These are phyloP conservation scores for Aspergillus pseudotamarii DNA, from an alignment of 2,329 filamentous ascomycete species.

Conservation along the genomic window DNA sequence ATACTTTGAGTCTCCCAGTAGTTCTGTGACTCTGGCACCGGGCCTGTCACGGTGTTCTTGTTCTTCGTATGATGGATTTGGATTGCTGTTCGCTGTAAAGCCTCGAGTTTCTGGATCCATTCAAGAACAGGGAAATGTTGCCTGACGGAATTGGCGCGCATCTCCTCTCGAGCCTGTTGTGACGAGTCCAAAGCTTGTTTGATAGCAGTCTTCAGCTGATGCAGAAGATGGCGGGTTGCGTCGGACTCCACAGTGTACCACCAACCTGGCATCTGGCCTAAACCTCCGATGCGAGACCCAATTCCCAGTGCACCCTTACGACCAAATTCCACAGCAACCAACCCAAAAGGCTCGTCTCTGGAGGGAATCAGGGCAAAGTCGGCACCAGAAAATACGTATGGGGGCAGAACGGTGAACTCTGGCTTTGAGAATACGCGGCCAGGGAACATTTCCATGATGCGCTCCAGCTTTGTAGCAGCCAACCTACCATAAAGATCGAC, in stretches of 20 bases:
- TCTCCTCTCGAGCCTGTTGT: slow-evolving; percentile 58
- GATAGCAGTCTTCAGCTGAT: slow-evolving; percentile 68
- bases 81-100: slow-evolving; percentile 63
- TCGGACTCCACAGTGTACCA: slow-evolving; percentile 71
- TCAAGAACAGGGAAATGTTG: slow-evolving; percentile 69
- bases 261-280: slow-evolving; percentile 71
- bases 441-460: slow-evolving; percentile 67
- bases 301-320: slow-evolving; percentile 69
- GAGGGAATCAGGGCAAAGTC: slow-evolving; percentile 71
- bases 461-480: slow-evolving; percentile 66
- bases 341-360: slow-evolving; percentile 69
- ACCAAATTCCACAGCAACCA: slow-evolving; percentile 70
- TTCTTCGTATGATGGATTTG: slow-evolving; percentile 56
- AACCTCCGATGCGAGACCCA: slow-evolving; percentile 66
- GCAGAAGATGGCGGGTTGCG: slow-evolving; percentile 63
- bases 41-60: slow-evolving; percentile 30
- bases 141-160: slow-evolving; percentile 66
- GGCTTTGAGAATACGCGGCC: slow-evolving; percentile 68
- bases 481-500: slow-evolving; percentile 71
- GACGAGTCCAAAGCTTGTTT: slow-evolving; percentile 62
- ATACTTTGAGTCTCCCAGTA: slow-evolving; percentile 47
- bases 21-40: slow-evolving; percentile 33
- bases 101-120: slow-evolving; percentile 67
- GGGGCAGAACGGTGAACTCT: slow-evolving; percentile 67
- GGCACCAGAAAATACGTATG: slow-evolving; percentile 68